Evolutionary conservation across 441 rosid species (phyloP).

Genomic region (Lepidium campestre): DNA sequence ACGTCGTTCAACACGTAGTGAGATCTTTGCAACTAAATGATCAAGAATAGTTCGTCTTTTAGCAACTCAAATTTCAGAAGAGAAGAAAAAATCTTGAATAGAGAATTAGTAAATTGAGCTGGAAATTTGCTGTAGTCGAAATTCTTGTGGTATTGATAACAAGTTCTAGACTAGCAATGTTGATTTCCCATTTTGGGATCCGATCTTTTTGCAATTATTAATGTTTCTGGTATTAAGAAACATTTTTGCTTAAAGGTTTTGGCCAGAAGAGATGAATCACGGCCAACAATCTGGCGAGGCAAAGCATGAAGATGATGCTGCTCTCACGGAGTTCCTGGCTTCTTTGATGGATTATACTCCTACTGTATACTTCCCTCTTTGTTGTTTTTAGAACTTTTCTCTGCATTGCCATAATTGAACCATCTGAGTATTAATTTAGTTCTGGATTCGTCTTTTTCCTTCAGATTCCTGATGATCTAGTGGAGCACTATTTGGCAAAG

Average conservation of each 20-base stretch:
- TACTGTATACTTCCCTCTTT: constrained; percentile 33
- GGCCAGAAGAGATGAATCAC: constrained; percentile 36
- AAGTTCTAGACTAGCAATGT: background rate
- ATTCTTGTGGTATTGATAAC: background rate
- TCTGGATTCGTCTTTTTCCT: background rate
- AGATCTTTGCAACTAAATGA: background rate
- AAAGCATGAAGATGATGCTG: constrained; percentile 81
- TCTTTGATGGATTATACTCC: constrained; percentile 88
- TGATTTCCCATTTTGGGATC: background rate
- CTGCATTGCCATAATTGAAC: background rate
- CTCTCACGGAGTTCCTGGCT: constrained; percentile 69
- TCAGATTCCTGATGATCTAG: constrained; percentile 92
- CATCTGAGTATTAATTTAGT: background rate
- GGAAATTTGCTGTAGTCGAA: background rate
- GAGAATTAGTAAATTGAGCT: background rate
- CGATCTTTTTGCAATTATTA: background rate
- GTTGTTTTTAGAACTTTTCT: background rate
- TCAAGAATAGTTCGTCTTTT: background rate
- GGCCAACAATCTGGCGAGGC: constrained; percentile 47
- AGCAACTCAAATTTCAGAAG: background rate
- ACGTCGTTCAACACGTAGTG: background rate
- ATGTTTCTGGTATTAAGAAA: background rate
- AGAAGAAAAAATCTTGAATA: background rate
- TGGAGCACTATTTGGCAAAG: constrained; percentile 86
- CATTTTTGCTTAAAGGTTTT: background rate